phyloP scores from a whole-genome alignment of 345 rosid species.

The Aquilaria malaccensis region DNA sequence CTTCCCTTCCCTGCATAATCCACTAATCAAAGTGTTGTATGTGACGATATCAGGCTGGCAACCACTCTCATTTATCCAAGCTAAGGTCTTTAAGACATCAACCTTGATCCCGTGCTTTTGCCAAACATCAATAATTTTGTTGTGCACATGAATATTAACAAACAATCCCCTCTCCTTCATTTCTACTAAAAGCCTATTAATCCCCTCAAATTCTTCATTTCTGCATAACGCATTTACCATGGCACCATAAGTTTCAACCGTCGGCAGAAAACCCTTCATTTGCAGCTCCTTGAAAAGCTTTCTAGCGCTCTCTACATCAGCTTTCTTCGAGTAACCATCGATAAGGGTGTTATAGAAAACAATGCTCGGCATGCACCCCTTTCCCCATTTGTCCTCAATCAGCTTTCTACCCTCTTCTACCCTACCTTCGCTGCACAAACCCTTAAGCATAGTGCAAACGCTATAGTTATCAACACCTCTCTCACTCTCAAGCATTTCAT shows the following conservation, averaged over 20 bases:
- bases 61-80: conserved; percentile 44
- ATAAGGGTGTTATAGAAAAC: conserved; percentile 72
- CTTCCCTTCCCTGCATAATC: conserved; percentile 48
- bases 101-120: conserved; percentile 41
- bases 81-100: conserved; percentile 29
- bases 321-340: conserved; percentile 57
- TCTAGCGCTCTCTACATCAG: conserved; percentile 37
- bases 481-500: conserved; percentile 55
- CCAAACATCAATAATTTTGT: conserved; percentile 50
- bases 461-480: conserved; percentile 58
- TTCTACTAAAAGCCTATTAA: conserved; percentile 56
- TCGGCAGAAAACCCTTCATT: conserved; percentile 66
- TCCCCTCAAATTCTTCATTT: conserved; percentile 43
- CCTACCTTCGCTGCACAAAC: conserved; percentile 66
- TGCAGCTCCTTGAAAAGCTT: conserved; percentile 51
- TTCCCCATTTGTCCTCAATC: conserved; percentile 70
- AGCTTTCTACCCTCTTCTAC: conserved; percentile 58
- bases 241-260: conserved; percentile 52
- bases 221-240: conserved; percentile 57
- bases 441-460: conserved; percentile 54
- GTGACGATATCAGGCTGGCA: conserved; percentile 67
- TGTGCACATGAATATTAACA: conserved; percentile 37
- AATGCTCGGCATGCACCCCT: conserved; percentile 68
- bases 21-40: conserved; percentile 50
- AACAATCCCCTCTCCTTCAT: conserved; percentile 53